Base-by-base conservation (phyloP, 805 yeast species). In the Naumovozyma castellii region DNA sequence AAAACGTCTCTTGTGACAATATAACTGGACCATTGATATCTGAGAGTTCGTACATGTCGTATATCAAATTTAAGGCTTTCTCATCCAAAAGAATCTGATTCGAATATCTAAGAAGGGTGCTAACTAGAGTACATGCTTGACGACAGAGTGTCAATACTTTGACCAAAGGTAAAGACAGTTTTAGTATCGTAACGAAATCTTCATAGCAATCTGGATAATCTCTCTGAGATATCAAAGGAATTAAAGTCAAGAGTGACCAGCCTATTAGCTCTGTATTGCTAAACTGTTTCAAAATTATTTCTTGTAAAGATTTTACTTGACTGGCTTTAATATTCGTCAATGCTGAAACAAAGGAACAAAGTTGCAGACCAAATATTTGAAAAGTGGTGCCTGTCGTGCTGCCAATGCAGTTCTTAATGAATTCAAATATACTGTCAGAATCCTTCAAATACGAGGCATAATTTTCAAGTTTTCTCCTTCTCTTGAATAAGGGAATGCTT, bases 11-110 rank as follows among this genome's bases (percentile, higher is more conserved):
- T 33, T 69, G 61, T 35, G 69, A 64, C 1, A 78, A 38, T 1
- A 45, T 18, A 1, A 59, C 51, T 2, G 92, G 90, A 0, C 90
- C 90, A 53, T 72, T 73, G 0, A 78, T 61, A 34, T 75, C 80
- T 0, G 83, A 61, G 4, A 72, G 52, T 29, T 78, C 81, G 35
- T 73, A 59, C 1, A 76, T 38, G 20, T 71, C 71, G 32, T 70
- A 72, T 25, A 78, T 55, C 44, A 72, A 74, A 34, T 66, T 71
- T 3, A 62, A 40, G 6, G 76, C 48, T 0, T 72, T 54, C 6
- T 54, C 53, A 39, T 77, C 82, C 3, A 48, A 18, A 3, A 42
- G 37, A 3, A 45, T 38, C 10, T 18, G 22, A 1, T 43, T 35
- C 4, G 62, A 40, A 12, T 50, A 58, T 40, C 37, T 48, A 40